Conservation (phyloP, 2,329 filamentous ascomycete species). For the Pseudogymnoascus sp. region DNA sequence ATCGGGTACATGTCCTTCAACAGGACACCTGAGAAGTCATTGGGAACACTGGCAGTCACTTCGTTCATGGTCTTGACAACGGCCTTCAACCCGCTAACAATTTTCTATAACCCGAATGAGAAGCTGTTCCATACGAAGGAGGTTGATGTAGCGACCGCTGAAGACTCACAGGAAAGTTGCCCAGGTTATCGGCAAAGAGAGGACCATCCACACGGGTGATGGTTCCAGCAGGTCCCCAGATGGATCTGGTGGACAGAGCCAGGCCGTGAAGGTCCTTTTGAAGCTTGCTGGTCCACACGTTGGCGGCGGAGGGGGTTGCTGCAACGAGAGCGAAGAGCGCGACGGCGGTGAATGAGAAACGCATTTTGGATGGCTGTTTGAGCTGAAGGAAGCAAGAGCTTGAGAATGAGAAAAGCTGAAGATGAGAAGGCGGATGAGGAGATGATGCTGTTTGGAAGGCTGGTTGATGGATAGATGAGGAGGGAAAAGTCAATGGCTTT, state of each 20-base stretch:
- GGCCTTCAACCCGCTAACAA: neutral
- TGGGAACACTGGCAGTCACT: neutral
- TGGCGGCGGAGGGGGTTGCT: neutral
- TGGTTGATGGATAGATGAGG: conserved; percentile 1
- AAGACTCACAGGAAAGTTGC: neutral
- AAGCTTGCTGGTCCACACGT: neutral
- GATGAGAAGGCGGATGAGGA: neutral
- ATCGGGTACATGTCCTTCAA: conserved; percentile 1
- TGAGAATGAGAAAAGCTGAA: neutral
- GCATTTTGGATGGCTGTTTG: neutral
- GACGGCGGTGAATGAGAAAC: neutral
- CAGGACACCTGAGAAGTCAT: neutral
- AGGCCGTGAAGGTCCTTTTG: neutral
- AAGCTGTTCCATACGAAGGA: neutral
- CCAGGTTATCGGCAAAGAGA: neutral
- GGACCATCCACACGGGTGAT: neutral
- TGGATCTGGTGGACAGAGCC: neutral
- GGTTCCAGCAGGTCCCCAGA: neutral
- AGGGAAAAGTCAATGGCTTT: neutral
- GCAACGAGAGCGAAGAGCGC: neutral
- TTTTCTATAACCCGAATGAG: neutral
- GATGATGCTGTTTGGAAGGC: neutral
- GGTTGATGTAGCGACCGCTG: neutral
- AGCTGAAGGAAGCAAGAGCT: neutral
- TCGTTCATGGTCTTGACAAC: neutral